These are phyloP conservation scores for Phytophthora idaei DNA, from an alignment of 352 stramenopile genomes.

Conservation along the genomic window DNA sequence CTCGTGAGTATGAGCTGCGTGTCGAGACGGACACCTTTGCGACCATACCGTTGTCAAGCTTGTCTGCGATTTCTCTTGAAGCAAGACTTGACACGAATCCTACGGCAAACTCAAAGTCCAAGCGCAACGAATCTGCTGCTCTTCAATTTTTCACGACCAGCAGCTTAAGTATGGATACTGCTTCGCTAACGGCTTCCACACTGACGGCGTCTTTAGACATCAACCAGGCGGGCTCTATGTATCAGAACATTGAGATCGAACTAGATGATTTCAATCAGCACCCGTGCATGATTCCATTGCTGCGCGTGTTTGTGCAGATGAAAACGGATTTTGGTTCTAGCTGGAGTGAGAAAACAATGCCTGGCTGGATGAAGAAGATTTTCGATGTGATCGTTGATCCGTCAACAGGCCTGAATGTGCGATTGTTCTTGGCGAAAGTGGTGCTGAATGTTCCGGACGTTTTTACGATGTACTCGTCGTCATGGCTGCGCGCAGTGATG, in stretches of 20 bases:
- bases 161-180: conserved; percentile 68
- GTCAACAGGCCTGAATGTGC: conserved; percentile 56
- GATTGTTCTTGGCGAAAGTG: conserved; percentile 74
- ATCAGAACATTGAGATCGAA: conserved; percentile 65
- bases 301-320: conserved; percentile 81
- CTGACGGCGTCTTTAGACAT: conserved; percentile 23
- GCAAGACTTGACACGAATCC: conserved; percentile 25
- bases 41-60: conserved; percentile 59
- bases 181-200: conserved; percentile 16
- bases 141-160: conserved; percentile 79
- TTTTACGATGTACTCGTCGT: conserved; percentile 53
- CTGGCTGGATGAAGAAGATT: conserved; percentile 83
- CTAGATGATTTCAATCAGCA: conserved; percentile 80
- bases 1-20: conserved; percentile 45
- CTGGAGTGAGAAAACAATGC: conserved; percentile 63
- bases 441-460: conserved; percentile 70
- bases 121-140: conserved; percentile 30
- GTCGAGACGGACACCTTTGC: conserved; percentile 59
- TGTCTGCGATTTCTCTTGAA: conserved; percentile 40
- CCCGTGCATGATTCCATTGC: conserved; percentile 73
- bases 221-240: conserved; percentile 27
- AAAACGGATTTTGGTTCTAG: conserved; percentile 65
- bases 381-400: conserved; percentile 51
- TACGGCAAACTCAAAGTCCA: conserved; percentile 12
- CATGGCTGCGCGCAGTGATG: conserved; percentile 63